phyloP scores from a whole-genome alignment of 768 basidiomycete genomes.

The Gloeophyllum trabeum region DNA sequence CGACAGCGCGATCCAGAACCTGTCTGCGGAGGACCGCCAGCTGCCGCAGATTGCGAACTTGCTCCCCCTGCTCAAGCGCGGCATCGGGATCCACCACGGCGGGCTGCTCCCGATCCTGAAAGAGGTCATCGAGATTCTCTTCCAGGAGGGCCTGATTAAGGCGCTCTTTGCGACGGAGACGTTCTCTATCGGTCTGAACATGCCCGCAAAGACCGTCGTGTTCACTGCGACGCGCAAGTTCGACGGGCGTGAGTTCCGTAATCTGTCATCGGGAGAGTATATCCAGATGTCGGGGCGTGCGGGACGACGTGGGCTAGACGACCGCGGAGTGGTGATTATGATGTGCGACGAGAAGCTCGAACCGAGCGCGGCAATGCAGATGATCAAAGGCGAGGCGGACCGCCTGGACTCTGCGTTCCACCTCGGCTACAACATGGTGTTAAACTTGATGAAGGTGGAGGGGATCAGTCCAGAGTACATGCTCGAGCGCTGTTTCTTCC shows the following conservation, averaged over 20 bases:
- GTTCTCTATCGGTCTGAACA: slow-evolving; percentile 95
- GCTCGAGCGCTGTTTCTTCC: slow-evolving; percentile 96
- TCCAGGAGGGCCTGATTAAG: slow-evolving; percentile 97
- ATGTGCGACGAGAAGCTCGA: slow-evolving; percentile 99
- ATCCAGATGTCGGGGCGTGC: slow-evolving; percentile 99
- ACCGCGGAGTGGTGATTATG: slow-evolving; percentile 99
- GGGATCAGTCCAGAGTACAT: slow-evolving; percentile 97
- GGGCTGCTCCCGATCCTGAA: slow-evolving; percentile 95
- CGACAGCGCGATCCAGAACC: slow-evolving; percentile 86
- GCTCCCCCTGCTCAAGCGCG: slow-evolving; percentile 85
- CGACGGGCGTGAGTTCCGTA: slow-evolving; percentile 90
- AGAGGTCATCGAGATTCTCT: slow-evolving; percentile 97
- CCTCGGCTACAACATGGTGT: slow-evolving; percentile 97
- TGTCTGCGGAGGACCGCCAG: slow-evolving; percentile 76
- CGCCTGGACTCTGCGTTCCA: slow-evolving; percentile 97
- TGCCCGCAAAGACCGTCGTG: slow-evolving; percentile 99
- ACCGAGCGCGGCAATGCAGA: slow-evolving; percentile 80
- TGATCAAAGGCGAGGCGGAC: slow-evolving; percentile 98
- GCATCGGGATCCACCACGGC: slow-evolving; percentile 97
- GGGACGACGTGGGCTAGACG: slow-evolving; percentile 92
- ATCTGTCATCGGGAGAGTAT: slow-evolving; percentile 91
- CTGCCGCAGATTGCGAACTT: slow-evolving; percentile 92
- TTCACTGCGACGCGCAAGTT: slow-evolving; percentile 95
- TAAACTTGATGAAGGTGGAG: slow-evolving; percentile 97
- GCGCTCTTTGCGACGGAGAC: slow-evolving; percentile 98